A percentile compares a stretch with the other conserved stretches of the same genome.
These are phyloP conservation scores for Thermoascus crustaceus DNA, from an alignment of 2,329 filamentous ascomycete genomes.

Conservation along the genomic window DNA sequence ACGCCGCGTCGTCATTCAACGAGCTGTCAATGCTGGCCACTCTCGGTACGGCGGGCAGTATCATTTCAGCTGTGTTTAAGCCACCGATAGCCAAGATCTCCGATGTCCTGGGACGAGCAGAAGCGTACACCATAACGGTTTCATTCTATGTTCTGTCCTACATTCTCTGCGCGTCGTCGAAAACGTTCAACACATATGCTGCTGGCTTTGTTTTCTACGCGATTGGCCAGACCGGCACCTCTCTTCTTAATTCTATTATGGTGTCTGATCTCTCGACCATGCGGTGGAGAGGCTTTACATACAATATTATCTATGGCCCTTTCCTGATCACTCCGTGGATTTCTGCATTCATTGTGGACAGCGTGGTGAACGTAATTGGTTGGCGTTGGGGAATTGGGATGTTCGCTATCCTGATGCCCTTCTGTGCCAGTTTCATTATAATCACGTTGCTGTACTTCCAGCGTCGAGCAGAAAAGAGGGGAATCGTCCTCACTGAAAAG, in stretches of 20 bases:
- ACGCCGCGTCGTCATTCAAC: constrained; percentile 34
- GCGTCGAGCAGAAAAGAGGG: constrained; percentile 22
- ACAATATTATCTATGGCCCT: constrained; percentile 31
- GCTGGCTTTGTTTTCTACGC: constrained; percentile 30
- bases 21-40: constrained; percentile 28
- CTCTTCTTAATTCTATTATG: constrained; percentile 35
- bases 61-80: constrained; percentile 34
- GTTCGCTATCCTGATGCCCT: constrained; percentile 36
- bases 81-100: constrained; percentile 37
- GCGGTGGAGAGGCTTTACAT: constrained; percentile 33
- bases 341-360: constrained; percentile 35
- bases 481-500: constrained; percentile 18
- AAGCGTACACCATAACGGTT: constrained; percentile 29
- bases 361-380: constrained; percentile 32
- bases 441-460: constrained; percentile 32
- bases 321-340: constrained; percentile 36
- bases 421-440: constrained; percentile 29
- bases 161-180: constrained; percentile 30
- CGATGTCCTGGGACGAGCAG: constrained; percentile 34
- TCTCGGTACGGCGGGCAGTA: constrained; percentile 29
- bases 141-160: constrained; percentile 31
- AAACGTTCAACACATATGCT: constrained; percentile 28
- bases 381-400: constrained; percentile 41
- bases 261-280: constrained; percentile 36
- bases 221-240: constrained; percentile 32